Conservation (phyloP, 768 basidiomycete species). For the Amyloporia xantha region DNA sequence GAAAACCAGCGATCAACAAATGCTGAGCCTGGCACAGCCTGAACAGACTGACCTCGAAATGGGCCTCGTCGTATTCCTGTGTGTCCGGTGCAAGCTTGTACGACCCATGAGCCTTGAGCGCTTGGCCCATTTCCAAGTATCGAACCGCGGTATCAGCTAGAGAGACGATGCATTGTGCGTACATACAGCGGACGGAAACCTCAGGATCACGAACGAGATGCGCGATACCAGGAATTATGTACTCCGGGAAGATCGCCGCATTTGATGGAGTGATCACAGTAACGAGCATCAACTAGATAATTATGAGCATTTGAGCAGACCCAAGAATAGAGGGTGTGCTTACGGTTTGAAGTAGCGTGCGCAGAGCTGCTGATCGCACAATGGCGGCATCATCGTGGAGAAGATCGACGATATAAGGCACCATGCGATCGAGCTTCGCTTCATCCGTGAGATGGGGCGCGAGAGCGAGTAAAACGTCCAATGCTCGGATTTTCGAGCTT, state of each 20-base stretch:
- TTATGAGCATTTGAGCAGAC: not conserved
- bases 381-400: constrained; percentile 78
- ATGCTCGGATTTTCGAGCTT: constrained; percentile 75
- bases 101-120: constrained; percentile 76
- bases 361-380: constrained; percentile 74
- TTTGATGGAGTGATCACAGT: constrained; percentile 62
- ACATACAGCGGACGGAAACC: constrained; percentile 69
- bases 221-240: constrained; percentile 86
- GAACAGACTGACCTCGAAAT: constrained; percentile 62
- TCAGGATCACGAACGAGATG: constrained; percentile 82
- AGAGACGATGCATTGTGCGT: constrained; percentile 79
- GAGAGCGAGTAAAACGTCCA: constrained; percentile 84
- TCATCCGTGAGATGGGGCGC: constrained; percentile 84
- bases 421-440: constrained; percentile 87
- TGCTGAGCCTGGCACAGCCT: not conserved
- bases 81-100: constrained; percentile 57
- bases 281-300: constrained; percentile 47
- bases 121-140: constrained; percentile 92
- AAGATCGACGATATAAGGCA: constrained; percentile 87
- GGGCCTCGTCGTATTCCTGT: constrained; percentile 69
- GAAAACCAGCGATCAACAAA: not conserved
- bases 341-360: constrained; percentile 80
- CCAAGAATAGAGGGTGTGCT: constrained; percentile 21
- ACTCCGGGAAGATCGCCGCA: constrained; percentile 83
- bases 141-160: constrained; percentile 82